These are phyloP conservation scores for Amoebophrya sp. DNA, from an alignment of 169 alveolate genomes.

Conservation along the genomic window DNA sequence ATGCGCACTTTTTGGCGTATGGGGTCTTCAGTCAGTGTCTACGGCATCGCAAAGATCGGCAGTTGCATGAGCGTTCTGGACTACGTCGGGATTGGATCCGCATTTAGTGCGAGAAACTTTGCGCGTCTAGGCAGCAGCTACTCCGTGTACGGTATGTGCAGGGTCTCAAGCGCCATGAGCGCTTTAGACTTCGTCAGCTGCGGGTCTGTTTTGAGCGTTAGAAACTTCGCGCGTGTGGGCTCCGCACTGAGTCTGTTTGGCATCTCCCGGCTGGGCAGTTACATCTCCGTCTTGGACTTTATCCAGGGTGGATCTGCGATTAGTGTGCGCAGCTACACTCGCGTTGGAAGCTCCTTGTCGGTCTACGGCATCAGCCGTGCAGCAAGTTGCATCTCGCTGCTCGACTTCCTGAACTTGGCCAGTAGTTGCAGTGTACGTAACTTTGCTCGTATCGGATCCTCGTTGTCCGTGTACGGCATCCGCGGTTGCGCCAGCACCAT, in stretches of 20 bases:
- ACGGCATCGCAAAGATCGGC: not conserved
- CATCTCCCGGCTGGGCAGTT: slow-evolving; percentile 26
- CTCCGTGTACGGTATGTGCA: not conserved
- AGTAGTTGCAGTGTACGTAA: not conserved
- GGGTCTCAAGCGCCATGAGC: not conserved
- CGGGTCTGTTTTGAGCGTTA: slow-evolving; percentile 6
- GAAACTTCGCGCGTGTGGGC: slow-evolving; percentile 29
- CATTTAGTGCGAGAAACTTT: not conserved
- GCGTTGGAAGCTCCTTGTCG: slow-evolving; percentile 20
- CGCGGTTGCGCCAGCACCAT: not conserved
- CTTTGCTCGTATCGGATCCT: not conserved
- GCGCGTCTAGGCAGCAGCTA: slow-evolving; percentile 20
- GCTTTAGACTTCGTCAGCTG: not conserved
- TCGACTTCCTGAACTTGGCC: not conserved
- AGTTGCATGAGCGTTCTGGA: not conserved
- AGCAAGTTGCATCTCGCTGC: not conserved
- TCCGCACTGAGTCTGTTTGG: slow-evolving; percentile 27
- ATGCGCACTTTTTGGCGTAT: not conserved
- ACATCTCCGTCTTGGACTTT: slow-evolving; percentile 31
- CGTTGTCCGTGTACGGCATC: slow-evolving; percentile 1
- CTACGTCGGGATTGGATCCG: not conserved
- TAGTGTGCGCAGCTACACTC: not conserved
- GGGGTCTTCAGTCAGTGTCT: not conserved
- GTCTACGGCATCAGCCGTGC: not conserved
- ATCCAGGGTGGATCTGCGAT: not conserved